Base-by-base conservation (phyloP, 164 flowering plant genomes). In the Macadamia integrifolia region DNA sequence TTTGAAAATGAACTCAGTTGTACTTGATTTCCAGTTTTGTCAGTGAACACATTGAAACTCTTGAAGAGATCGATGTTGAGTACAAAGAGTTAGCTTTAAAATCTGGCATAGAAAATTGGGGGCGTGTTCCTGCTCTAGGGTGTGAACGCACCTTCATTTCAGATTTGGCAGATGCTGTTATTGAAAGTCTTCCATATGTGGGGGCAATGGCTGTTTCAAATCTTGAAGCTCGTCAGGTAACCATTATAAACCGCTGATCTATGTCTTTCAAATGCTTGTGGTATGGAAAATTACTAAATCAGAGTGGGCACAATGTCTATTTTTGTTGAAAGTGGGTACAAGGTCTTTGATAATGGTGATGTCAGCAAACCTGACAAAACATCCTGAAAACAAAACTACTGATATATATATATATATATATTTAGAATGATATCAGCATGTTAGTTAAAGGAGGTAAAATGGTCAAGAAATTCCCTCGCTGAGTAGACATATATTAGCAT, bases 201-300 rank as follows among this genome's bases (percentile, higher is more conserved):
- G 97, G 98, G 61, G 97, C 97, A 49, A 93, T 91, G 98, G 97
- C 98, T 52, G 90, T 93, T 61, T 93, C 97, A 35, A 89, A 93
- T 72, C 89, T 93, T 66, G 97, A 93, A 87, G 97, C 97, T 74
- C 87, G 97, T 62, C 98, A 90, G 91, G 98, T 92, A 79, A 18
- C 50, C 61, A 4, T 44, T 30, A 28, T 30, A 62, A 53, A 14
- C 23, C 44, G 9, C 28, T 14, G 4, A 60, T 55, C 3, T 44
- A 14, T 35, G 52, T 52, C 12, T 52, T 62, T 69, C 17, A 69
- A 69, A 48, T n/a, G 65, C 58, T 65, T 62, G 46, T 14, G 9
- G 17, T 58, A 28, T n/a, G 18, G 56, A 10, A 2, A 13, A 58
- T 1, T 31, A n/a, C 15, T n/a, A 35, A 30, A 52, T 49, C 42